phyloP scores from a whole-genome alignment of 768 basidiomycete species.

The Leccinellum luteum region DNA sequence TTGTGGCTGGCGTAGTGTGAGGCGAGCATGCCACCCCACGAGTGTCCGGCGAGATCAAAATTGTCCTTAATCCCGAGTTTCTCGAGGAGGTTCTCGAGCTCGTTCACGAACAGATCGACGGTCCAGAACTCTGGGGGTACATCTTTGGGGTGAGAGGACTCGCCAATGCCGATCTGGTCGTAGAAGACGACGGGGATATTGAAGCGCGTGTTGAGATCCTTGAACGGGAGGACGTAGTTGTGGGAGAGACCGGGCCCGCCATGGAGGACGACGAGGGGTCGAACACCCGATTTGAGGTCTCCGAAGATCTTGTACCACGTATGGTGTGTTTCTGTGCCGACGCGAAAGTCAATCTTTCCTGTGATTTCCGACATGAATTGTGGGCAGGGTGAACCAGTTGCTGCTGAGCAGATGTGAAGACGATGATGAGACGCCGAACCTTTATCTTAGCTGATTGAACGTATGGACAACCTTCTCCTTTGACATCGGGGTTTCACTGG shows the following conservation, averaged over 20 bases:
- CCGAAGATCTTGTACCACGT: neutral
- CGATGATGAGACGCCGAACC: neutral
- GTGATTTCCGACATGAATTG: neutral
- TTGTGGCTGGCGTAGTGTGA: neutral
- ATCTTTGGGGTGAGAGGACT: neutral
- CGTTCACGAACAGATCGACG: neutral
- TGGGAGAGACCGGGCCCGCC: neutral
- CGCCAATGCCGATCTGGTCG: neutral
- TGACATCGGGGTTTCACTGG: too few species aligned
- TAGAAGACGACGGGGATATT: neutral
- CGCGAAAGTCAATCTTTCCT: neutral
- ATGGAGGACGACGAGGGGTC: neutral
- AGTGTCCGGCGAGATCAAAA: neutral
- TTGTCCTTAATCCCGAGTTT: neutral
- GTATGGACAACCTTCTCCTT: too few species aligned
- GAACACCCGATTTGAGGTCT: neutral
- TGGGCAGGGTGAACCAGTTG: neutral
- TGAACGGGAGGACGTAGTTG: neutral
- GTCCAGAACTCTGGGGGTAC: neutral
- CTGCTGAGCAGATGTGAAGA: neutral
- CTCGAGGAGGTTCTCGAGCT: neutral
- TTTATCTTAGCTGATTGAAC: neutral
- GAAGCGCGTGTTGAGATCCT: neutral
- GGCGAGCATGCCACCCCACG: neutral
- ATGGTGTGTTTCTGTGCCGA: neutral